Conservation (phyloP, 164 flowering plant genomes). For the Liriodendron chinense region DNA sequence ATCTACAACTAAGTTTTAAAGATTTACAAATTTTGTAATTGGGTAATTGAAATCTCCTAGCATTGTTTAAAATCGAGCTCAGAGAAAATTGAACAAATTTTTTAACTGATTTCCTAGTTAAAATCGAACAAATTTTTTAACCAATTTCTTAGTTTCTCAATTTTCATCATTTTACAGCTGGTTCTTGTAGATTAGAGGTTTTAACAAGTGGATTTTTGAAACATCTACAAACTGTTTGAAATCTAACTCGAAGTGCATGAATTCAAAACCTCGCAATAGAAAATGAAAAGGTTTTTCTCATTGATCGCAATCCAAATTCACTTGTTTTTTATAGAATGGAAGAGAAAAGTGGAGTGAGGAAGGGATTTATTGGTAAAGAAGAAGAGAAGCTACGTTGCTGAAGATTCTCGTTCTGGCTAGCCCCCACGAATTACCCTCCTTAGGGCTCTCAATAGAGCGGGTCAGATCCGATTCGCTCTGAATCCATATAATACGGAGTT, state of each 20-base stretch:
- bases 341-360: conserved; percentile 20
- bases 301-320: conserved; percentile 3
- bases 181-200: conserved; percentile 22
- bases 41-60: neutral
- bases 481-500: no score
- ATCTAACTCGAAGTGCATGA: conserved; percentile 9
- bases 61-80: neutral
- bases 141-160: neutral
- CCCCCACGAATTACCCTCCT: conserved; percentile 73
- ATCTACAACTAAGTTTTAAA: neutral
- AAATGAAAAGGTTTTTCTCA: conserved; percentile 11
- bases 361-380: conserved; percentile 6
- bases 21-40: neutral
- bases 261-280: neutral
- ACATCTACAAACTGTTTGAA: neutral
- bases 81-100: no score
- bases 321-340: conserved; percentile 42
- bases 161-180: neutral
- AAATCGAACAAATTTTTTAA: neutral
- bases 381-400: conserved; percentile 34
- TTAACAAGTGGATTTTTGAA: neutral
- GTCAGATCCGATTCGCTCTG: no score
- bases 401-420: conserved; percentile 66
- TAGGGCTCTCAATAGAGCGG: no score
- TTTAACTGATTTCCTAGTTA: no score